Conservation (phyloP, 2,329 filamentous ascomycete species). For the Fusarium citri region DNA sequence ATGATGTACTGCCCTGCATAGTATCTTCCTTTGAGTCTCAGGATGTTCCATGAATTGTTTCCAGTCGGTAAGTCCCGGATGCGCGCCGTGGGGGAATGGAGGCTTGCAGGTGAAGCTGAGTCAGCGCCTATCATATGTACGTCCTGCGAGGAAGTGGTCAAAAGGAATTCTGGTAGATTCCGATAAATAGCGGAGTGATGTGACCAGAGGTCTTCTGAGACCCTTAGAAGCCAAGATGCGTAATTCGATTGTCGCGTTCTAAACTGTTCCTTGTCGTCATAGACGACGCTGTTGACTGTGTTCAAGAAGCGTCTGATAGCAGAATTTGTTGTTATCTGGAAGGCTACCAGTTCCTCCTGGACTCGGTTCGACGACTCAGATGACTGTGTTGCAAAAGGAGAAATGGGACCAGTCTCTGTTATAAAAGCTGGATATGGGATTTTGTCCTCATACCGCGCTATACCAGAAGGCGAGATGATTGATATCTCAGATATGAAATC, state of each 20-base stretch:
- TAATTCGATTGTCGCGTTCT: conserved; percentile 37
- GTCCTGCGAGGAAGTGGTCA: conserved; percentile 9
- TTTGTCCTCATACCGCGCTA: conserved; percentile 46
- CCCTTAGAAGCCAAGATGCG: conserved; percentile 43
- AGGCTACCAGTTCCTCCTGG: conserved; percentile 45
- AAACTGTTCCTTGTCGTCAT: conserved; percentile 45
- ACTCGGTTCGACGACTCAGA: background rate
- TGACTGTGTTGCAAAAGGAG: background rate
- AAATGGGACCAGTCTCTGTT: accelerated
- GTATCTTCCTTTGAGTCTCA: conserved; percentile 46
- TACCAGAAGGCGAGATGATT: conserved; percentile 45
- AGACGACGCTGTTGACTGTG: conserved; percentile 47
- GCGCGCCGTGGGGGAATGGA: background rate
- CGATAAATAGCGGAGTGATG: conserved; percentile 46
- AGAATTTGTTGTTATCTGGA: conserved; percentile 49
- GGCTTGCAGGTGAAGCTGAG: background rate
- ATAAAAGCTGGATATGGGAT: conserved; percentile 23
- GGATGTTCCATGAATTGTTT: conserved; percentile 49
- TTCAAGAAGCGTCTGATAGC: conserved; percentile 48
- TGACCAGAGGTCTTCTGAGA: conserved; percentile 45
- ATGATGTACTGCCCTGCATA: conserved; percentile 50
- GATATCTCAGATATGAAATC: conserved; percentile 49
- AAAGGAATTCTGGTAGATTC: conserved; percentile 44
- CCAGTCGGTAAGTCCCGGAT: conserved; percentile 3
- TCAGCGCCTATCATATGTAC: background rate